These are phyloP conservation scores for Cercospora sesami DNA, from an alignment of 2,329 filamentous ascomycete genomes.

Conservation along the genomic window DNA sequence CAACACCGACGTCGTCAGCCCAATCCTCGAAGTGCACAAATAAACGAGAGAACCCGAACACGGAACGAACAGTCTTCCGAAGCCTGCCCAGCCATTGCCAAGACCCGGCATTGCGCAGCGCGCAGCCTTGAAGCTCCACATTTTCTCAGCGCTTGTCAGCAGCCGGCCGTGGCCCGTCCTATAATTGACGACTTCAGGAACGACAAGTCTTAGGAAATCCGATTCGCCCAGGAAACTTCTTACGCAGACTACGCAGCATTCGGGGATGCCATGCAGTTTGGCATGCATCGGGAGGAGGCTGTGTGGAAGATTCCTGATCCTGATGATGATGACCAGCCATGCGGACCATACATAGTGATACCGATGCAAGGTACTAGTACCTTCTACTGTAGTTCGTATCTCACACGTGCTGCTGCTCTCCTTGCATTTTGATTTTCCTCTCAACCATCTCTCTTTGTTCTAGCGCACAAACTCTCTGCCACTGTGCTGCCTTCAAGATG, in stretches of 20 bases:
- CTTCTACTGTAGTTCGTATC: neutral
- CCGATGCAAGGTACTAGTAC: neutral
- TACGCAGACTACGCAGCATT: neutral
- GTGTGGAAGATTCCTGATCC: neutral
- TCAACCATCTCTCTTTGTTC: no score
- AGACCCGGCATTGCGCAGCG: neutral
- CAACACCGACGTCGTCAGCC: neutral
- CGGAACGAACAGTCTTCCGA: neutral
- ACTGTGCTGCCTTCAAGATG: neutral
- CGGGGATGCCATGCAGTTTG: neutral
- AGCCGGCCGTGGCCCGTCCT: neutral
- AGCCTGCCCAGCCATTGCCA: neutral
- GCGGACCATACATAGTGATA: neutral
- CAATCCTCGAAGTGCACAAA: neutral
- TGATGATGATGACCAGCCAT: neutral
- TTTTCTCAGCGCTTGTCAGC: conserved; percentile 7
- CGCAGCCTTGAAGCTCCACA: neutral
- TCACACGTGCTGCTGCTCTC: neutral
- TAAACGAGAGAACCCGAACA: neutral
- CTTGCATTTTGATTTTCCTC: neutral
- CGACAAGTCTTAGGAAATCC: neutral
- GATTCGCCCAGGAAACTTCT: neutral
- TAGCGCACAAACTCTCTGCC: no score
- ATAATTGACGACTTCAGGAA: neutral
- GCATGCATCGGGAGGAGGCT: neutral